Evolutionary conservation across 2,329 filamentous ascomycete species (phyloP), one percentile per base, ranked within the genome.

Genomic region (Trichoderma brevicompactum): DNA sequence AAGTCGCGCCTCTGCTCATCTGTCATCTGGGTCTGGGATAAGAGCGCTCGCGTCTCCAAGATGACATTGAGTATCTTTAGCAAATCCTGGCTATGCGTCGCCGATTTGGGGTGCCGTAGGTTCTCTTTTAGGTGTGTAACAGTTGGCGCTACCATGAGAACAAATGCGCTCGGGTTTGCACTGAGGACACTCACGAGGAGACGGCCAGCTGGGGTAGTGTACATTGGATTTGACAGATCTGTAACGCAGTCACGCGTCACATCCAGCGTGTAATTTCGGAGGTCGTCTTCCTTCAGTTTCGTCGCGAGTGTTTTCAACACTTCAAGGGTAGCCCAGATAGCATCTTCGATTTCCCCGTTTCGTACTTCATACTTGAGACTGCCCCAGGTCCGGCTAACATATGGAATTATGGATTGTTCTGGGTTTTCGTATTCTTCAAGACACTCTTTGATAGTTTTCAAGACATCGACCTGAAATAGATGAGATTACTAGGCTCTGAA

Each of bases 291-390:
- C 9, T 79, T 77, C 3, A 87, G 76, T 53, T 79, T 77, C 8
- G 74, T 77, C 0, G 83, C 78, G 2, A 87, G 77, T 9, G 82
- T 78, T 40, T 81, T 80, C 60, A 88, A 79, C 3, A 85, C 83
- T 52, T 82, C 81, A 15, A 87, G 74, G 0, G 85, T 87, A 3
- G 81, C 81, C 71, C 85, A 82, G 13, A 87, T 83, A 0, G 81
- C 81, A 67, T 87, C 85, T 66, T 83, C 81, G 8, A 85, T 79
- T 66, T 88, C 85, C 12, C 85, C 85, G 62, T 87, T 87, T 40
- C 85, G 82, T 12, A 87, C 85, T 68, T 88, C 85, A 67, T 86
- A 87, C 71, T 87, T 88, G 53, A 88, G 80, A n/a, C 84, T 85
- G 36, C 79, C 78, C 85, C 85, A 88, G 53, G 87, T 81, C 50